Evolutionary conservation across 495 filamentous ascomycete species (phyloP), one percentile per base, ranked within the genome.

Genomic region (Bathelium albidoporum): DNA sequence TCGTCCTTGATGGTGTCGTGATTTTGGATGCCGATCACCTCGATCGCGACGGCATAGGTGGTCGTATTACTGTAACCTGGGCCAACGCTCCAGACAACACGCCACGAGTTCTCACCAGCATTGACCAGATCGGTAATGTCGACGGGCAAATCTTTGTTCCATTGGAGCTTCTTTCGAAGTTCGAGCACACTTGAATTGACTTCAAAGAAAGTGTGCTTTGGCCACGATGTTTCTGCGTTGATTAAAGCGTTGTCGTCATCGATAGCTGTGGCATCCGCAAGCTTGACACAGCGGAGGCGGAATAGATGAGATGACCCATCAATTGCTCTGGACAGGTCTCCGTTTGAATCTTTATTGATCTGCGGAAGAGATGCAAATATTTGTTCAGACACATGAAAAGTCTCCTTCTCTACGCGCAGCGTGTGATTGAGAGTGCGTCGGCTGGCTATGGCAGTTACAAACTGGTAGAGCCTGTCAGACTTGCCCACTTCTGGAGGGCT

Each of bases 81-180:
- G 12, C 64, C 66, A 5, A 73, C 70, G 22, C 85, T 76, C 24
- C 88, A 68, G 26, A 78, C 75, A 18, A 89, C 66, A 2, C 78
- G 74, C 14, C 95, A 66, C 3, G 64, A 69, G 67, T 96, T 96
- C 1, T 67, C 65, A 2, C 87, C 86, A 32, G 70, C 59, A 1
- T 65, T 70, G 18, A 87, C 70, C 29, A 71, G 65, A 2, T 75
- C 70, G 11, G 90, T 89, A 29, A 94, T 78, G 64, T 95, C 90
- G 31, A 88, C 73, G 0, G 93, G 82, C 2, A 90, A 68, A 64
- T 95, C 88, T 69, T 89, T 92, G 0, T 84, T 83, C 70, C 89
- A 83, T 49, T 89, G 85, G 1, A 78, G 64, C 63, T 88, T 88
- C 24, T 86, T 79, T 45, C 85, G 81, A 11, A 85, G 67, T 24